Evolutionary conservation across 108 stramenopile species (phyloP).

Genomic region (Cyclotella sp.): DNA sequence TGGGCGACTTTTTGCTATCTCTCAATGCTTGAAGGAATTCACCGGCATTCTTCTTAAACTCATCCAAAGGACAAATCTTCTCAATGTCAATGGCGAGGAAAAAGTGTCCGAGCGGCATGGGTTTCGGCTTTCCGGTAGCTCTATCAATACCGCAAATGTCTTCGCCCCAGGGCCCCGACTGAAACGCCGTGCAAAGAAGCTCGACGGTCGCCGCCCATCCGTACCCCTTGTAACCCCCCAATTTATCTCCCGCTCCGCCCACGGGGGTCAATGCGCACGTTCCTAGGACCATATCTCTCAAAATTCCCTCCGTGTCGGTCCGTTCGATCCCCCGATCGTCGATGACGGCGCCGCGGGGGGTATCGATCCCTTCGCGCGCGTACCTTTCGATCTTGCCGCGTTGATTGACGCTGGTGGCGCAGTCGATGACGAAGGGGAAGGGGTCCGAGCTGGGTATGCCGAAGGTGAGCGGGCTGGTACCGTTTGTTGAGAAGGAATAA

Average conservation of each 20-base stretch:
- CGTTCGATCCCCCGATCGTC: slow-evolving; percentile 66
- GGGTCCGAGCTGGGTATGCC: slow-evolving; percentile 63
- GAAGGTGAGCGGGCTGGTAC: slow-evolving; percentile 55
- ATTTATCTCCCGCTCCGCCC: slow-evolving; percentile 69
- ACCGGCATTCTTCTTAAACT: slow-evolving; percentile 62
- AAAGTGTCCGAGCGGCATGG: slow-evolving; percentile 78
- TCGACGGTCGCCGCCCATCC: slow-evolving; percentile 76
- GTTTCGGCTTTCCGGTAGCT: slow-evolving; percentile 61
- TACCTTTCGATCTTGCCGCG: slow-evolving; percentile 75
- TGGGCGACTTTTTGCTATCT: slow-evolving; percentile 60
- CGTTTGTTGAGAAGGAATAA: not conserved
- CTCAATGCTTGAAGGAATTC: slow-evolving; percentile 59
- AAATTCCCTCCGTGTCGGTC: slow-evolving; percentile 72
- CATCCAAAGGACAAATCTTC: slow-evolving; percentile 62
- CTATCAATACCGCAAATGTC: slow-evolving; percentile 69
- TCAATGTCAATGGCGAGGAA: slow-evolving; percentile 76
- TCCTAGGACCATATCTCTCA: slow-evolving; percentile 67
- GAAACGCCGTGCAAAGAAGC: slow-evolving; percentile 65
- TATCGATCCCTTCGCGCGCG: slow-evolving; percentile 60
- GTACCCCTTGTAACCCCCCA: slow-evolving; percentile 79
- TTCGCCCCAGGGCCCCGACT: slow-evolving; percentile 72
- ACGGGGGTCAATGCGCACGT: slow-evolving; percentile 72
- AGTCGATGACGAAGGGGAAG: slow-evolving; percentile 72
- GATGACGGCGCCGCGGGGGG: slow-evolving; percentile 65
- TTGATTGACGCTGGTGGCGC: slow-evolving; percentile 71